A percentile compares a stretch with the other conserved stretches of the same genome.
Evolutionary conservation across 2,329 filamentous ascomycete genomes (phyloP).

Genomic region (Fusarium tuaranense): DNA sequence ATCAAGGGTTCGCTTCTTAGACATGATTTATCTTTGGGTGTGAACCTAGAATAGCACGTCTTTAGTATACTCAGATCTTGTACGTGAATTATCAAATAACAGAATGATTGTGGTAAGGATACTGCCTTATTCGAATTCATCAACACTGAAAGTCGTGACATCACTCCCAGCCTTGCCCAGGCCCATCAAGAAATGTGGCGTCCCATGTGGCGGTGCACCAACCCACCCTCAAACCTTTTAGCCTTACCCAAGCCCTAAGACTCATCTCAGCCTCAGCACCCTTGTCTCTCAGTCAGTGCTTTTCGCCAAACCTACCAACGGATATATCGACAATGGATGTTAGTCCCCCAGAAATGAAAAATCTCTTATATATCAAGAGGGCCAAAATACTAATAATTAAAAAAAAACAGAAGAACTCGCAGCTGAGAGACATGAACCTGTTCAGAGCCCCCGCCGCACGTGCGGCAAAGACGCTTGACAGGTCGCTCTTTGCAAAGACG

Average conservation of each 20-base stretch:
- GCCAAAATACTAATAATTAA: constrained; percentile 1
- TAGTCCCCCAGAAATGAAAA: constrained; percentile 27
- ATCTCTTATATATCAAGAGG: background rate
- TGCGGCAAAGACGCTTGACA: constrained; percentile 83
- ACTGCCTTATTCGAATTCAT: background rate
- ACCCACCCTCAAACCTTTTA: background rate
- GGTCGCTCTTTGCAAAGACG: constrained; percentile 82
- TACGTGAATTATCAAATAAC: background rate
- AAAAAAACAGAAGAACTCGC: constrained; percentile 41
- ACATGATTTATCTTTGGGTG: constrained; percentile 25
- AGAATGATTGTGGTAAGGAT: background rate
- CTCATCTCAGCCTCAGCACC: constrained; percentile 45
- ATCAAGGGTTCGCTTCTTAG: constrained; percentile 69
- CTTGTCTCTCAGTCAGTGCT: constrained; percentile 42
- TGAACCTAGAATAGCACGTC: background rate
- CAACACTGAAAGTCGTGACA: constrained; percentile 34
- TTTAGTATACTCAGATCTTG: background rate
- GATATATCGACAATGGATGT: constrained; percentile 49
- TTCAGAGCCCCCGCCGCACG: constrained; percentile 85
- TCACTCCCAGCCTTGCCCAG: constrained; percentile 32
- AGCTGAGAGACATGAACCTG: constrained; percentile 61
- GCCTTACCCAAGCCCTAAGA: constrained; percentile 39
- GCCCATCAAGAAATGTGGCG: constrained; percentile 38
- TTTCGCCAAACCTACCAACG: constrained; percentile 25
- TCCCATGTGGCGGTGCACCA: constrained; percentile 33